phyloP scores from a whole-genome alignment of 2,329 filamentous ascomycete genomes.

The Septoria petroselini region DNA sequence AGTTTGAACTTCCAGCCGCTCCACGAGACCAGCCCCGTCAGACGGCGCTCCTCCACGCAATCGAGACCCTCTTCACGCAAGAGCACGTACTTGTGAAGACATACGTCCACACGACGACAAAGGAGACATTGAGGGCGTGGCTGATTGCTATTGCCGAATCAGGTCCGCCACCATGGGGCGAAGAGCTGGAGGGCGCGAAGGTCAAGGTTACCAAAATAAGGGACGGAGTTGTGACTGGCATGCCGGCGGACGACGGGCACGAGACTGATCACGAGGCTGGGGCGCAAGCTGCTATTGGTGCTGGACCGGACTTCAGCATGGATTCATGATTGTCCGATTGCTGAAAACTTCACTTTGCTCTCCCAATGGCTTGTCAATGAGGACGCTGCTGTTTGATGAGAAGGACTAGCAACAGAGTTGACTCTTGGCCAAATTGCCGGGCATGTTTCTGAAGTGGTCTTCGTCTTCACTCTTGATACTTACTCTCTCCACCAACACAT shows the following conservation, averaged over 20 bases:
- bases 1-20: neutral
- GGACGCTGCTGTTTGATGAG: no score
- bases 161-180: neutral
- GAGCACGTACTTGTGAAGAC: neutral
- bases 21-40: neutral
- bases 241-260: neutral
- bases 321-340: neutral
- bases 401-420: no score
- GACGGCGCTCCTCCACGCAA: neutral
- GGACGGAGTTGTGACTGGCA: neutral
- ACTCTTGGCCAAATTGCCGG: no score
- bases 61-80: neutral
- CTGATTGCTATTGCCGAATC: neutral
- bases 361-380: no score
- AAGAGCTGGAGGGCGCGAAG: neutral
- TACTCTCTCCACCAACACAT: no score
- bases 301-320: neutral
- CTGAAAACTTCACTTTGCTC: no score
- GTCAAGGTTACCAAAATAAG: constrained; percentile 3
- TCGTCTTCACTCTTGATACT: no score
- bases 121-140: neutral
- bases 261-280: neutral
- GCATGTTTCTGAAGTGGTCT: no score
- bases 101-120: neutral
- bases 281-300: neutral